These are phyloP conservation scores for Taiozyma onychis DNA, from an alignment of 1,139 yeast genomes.

Conservation along the genomic window DNA sequence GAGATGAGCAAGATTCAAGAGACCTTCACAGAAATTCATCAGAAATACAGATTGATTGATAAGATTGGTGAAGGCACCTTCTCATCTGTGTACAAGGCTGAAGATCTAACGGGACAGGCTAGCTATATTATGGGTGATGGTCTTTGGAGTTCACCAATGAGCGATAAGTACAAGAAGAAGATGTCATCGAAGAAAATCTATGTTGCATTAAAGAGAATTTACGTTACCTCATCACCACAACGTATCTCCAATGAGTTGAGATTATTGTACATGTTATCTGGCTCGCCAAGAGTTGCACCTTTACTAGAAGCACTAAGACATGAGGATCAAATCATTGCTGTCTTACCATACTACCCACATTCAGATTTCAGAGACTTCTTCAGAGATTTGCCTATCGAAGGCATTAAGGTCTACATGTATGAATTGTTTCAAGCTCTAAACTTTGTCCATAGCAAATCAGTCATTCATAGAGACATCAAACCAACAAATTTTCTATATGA, in stretches of 20 bases:
- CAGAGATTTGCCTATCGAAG: constrained; percentile 70
- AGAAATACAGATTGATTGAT: constrained; percentile 29
- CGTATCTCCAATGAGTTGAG: constrained; percentile 85
- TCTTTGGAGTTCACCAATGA: constrained; percentile 83
- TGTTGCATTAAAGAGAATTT: constrained; percentile 90
- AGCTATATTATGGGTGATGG: constrained; percentile 88
- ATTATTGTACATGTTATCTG: constrained; percentile 59
- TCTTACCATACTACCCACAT: constrained; percentile 87
- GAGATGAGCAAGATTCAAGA: constrained; percentile 63
- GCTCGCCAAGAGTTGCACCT: constrained; percentile 79
- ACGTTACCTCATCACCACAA: constrained; percentile 91
- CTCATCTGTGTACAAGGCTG: constrained; percentile 77
- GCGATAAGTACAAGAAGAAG: constrained; percentile 22
- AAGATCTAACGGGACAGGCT: constrained; percentile 45
- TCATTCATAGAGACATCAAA: constrained; percentile 73
- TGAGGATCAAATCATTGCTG: constrained; percentile 90
- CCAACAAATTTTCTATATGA: constrained; percentile 62
- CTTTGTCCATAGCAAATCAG: constrained; percentile 56
- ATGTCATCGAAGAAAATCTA: constrained; percentile 39
- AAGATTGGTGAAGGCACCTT: constrained; percentile 90
- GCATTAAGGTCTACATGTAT: constrained; percentile 74
- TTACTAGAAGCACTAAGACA: constrained; percentile 79
- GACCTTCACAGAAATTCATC: constrained; percentile 55
- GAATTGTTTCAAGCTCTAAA: constrained; percentile 58
- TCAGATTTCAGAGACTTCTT: constrained; percentile 86